Evolutionary conservation across 495 filamentous ascomycete genomes (phyloP).

Genomic region (Darksidea phi): DNA sequence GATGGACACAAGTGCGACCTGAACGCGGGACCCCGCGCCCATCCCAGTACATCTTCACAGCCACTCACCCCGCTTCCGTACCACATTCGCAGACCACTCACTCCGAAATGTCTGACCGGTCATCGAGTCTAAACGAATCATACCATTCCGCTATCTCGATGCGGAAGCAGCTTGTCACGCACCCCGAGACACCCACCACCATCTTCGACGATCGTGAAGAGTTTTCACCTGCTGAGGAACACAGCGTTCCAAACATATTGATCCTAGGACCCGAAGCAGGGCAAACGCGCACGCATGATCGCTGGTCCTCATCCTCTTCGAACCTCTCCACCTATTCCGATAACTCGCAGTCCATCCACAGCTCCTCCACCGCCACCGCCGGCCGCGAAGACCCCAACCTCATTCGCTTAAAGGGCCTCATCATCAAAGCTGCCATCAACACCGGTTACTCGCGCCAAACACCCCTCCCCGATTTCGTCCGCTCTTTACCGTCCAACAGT

Average conservation of each 20-base stretch:
- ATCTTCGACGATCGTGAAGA: slow-evolving; percentile 84
- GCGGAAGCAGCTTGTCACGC: slow-evolving; percentile 31
- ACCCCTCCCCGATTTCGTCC: slow-evolving; percentile 67
- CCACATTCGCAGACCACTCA: slow-evolving; percentile 26
- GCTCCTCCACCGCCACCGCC: slow-evolving; percentile 67
- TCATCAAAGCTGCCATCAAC: slow-evolving; percentile 79
- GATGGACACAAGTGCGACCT: slow-evolving; percentile 85
- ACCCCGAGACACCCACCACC: slow-evolving; percentile 86
- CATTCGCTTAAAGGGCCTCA: slow-evolving; percentile 67
- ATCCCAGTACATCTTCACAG: slow-evolving; percentile 68
- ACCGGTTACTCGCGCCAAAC: slow-evolving; percentile 63
- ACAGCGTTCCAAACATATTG: slow-evolving; percentile 75
- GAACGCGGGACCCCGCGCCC: slow-evolving; percentile 85
- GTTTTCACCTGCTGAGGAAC: slow-evolving; percentile 71
- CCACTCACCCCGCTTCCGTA: slow-evolving; percentile 14
- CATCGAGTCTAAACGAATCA: slow-evolving; percentile 44
- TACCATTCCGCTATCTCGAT: slow-evolving; percentile 31
- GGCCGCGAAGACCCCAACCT: slow-evolving; percentile 68
- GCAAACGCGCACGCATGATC: slow-evolving; percentile 38
- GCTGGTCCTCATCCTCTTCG: slow-evolving; percentile 74
- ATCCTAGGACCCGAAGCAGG: slow-evolving; percentile 65
- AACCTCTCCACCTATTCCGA: slow-evolving; percentile 68
- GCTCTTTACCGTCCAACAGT: slow-evolving; percentile 68
- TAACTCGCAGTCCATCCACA: slow-evolving; percentile 37
- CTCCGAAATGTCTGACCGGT: slow-evolving; percentile 46